Evolutionary conservation across 139 green algal genomes (phyloP), one percentile per base, ranked within the genome.

Genomic region (Volvox reticuliferus): DNA sequence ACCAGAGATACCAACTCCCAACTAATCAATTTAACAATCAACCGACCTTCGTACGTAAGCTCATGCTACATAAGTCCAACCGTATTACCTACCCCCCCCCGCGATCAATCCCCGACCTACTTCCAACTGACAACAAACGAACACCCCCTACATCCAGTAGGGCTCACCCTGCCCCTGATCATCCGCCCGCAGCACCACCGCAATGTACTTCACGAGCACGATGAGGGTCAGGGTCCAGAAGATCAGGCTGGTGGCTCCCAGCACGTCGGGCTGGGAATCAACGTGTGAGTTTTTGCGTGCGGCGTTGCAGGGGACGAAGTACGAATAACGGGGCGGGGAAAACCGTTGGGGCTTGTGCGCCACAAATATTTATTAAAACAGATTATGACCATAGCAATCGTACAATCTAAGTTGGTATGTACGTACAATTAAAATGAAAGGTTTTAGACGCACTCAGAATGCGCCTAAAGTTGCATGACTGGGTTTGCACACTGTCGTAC

Each of bases 111-210:
- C 24, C 36, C 77, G 12, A n/a, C 13, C 75, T 32, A 22, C 75
- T 26, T 36, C 75, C 62, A 69, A 24, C 19, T 19, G 19, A 17
- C 17, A 17, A 69, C 62, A 69, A 17, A 69, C 62, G 62, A 17
- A 19, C 33, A 3, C 77, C 30, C n/a, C n/a, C n/a, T n/a, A n/a
- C n/a, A n/a, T n/a, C n/a, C n/a, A n/a, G n/a, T n/a, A n/a, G n/a
- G n/a, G n/a, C n/a, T n/a, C 77, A 96, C 96, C 96, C 93, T 98
- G 91, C 12, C 96, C 96, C 35, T 95, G 92, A 89, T 98, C 95
- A 85, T 97, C 92, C 0, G 95, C 95, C 12, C 81, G 22, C 55
- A 98, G 92, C 55, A 97, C 95, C 21, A 98, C 94, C 0, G 94
- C 22, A 5, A 94, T 82, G 86, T 97, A 97, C 79, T 96, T 96